These are phyloP conservation scores for Phytophthora meadii DNA, from an alignment of 352 stramenopile genomes.

Conservation along the genomic window DNA sequence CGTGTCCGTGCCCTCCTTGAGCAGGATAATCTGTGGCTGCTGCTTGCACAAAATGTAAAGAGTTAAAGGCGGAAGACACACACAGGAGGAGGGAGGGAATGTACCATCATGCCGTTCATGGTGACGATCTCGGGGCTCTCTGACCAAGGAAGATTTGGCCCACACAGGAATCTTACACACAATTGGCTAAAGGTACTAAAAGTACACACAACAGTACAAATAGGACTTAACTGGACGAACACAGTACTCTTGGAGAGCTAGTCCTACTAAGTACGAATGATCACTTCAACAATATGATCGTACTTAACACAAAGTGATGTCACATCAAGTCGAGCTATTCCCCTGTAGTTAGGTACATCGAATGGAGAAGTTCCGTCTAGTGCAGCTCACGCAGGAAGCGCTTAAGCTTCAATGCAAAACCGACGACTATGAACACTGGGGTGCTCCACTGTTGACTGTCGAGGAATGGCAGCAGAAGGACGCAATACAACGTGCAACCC, in stretches of 20 bases:
- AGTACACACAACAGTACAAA: slow-evolving; percentile 8
- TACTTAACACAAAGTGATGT: neutral
- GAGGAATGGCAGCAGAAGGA: slow-evolving; percentile 60
- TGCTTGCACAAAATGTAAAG: slow-evolving; percentile 25
- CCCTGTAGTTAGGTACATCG: neutral
- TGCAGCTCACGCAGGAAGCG: slow-evolving; percentile 57
- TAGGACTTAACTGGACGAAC: neutral
- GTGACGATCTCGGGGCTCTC: slow-evolving; percentile 19
- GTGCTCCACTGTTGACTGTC: slow-evolving; percentile 37
- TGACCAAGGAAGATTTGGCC: slow-evolving; percentile 42
- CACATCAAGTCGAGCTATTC: neutral
- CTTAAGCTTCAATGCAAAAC: slow-evolving; percentile 64
- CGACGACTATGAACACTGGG: slow-evolving; percentile 63
- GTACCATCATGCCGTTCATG: slow-evolving; percentile 57
- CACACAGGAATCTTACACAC: slow-evolving; percentile 28
- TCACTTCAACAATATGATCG: neutral
- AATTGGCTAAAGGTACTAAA: slow-evolving; percentile 15
- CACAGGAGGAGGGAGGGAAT: slow-evolving; percentile 1
- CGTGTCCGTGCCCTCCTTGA: slow-evolving; percentile 99
- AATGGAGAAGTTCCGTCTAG: slow-evolving; percentile 50
- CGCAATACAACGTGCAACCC: slow-evolving; percentile 44
- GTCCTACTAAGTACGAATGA: slow-evolving; percentile 6
- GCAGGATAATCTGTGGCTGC: slow-evolving; percentile 98
- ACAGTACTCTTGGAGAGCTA: neutral
- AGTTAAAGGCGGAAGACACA: neutral